phyloP scores from a whole-genome alignment of 768 basidiomycete genomes.

The Naematelia encephala region DNA sequence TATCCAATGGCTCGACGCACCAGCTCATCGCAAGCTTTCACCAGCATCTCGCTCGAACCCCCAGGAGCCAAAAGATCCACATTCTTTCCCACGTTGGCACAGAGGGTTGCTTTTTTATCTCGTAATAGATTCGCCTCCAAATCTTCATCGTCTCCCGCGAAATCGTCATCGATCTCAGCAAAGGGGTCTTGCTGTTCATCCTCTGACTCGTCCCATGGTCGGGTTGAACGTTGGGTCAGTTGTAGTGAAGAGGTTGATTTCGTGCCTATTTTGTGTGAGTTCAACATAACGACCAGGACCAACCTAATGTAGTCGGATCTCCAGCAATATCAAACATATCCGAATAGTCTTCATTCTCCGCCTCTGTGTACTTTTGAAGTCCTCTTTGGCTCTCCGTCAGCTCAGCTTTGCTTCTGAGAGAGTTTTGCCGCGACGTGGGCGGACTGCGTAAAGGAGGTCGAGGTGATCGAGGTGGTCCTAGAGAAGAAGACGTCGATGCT shows the following conservation, averaged over 20 bases:
- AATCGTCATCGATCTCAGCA: constrained; percentile 94
- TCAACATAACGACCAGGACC: background rate
- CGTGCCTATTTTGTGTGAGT: constrained; percentile 5
- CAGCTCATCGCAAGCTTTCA: constrained; percentile 81
- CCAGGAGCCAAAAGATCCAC: constrained; percentile 81
- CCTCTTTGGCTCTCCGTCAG: constrained; percentile 53
- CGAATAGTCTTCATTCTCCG: constrained; percentile 88
- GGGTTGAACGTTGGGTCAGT: constrained; percentile 79
- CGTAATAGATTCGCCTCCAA: constrained; percentile 86
- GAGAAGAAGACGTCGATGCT: constrained; percentile 4
- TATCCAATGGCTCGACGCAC: constrained; percentile 56
- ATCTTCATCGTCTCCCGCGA: constrained; percentile 64
- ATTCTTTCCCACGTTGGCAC: constrained; percentile 72
- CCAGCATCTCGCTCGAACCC: constrained; percentile 69
- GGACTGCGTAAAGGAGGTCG: constrained; percentile 20
- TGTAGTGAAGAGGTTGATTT: constrained; percentile 63
- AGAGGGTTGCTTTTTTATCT: constrained; percentile 87
- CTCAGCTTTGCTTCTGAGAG: constrained; percentile 20
- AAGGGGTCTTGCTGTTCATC: constrained; percentile 92
- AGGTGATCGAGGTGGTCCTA: constrained; percentile 20
- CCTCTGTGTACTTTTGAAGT: constrained; percentile 81
- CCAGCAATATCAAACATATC: constrained; percentile 68
- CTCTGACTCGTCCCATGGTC: constrained; percentile 85
- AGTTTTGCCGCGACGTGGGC: constrained; percentile 33
- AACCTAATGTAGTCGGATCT: constrained; percentile 54